phyloP scores from a whole-genome alignment of 495 filamentous ascomycete genomes.

The Annulohypoxylon stygium region DNA sequence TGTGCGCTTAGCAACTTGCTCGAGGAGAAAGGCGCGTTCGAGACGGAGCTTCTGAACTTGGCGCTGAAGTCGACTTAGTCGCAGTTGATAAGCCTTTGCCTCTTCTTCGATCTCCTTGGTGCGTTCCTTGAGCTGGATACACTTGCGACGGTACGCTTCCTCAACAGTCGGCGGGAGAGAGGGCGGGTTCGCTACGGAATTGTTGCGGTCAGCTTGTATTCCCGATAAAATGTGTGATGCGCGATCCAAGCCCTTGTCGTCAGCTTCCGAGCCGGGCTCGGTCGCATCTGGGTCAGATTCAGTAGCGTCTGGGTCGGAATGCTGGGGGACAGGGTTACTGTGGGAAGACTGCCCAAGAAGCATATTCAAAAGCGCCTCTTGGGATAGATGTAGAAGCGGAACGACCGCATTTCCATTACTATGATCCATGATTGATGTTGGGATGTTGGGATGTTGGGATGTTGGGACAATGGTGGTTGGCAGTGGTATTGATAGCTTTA shows the following conservation, averaged over 20 bases:
- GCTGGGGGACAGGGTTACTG: not conserved
- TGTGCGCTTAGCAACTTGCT: conserved; percentile 86
- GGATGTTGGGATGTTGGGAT: not conserved
- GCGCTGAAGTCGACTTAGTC: conserved; percentile 82
- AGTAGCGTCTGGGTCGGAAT: not conserved
- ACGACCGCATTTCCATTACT: not conserved
- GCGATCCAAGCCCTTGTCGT: conserved; percentile 12
- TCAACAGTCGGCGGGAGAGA: conserved; percentile 93
- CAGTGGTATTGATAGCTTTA: not conserved
- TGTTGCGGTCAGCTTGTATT: conserved; percentile 17
- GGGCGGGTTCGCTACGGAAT: conserved; percentile 64
- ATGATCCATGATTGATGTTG: not conserved
- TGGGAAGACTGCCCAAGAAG: not conserved
- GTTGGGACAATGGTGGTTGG: not conserved
- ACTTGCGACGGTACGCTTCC: conserved; percentile 95
- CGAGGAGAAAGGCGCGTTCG: conserved; percentile 88
- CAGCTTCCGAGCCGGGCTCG: not conserved
- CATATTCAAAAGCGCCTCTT: not conserved
- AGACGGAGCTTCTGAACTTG: conserved; percentile 92
- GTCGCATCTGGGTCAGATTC: not conserved
- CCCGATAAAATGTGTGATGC: not conserved
- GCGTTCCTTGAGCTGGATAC: conserved; percentile 91
- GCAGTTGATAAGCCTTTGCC: conserved; percentile 82
- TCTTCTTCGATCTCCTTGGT: conserved; percentile 90
- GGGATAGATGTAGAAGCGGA: conserved; percentile 8